These are phyloP conservation scores for Boletales sp. DNA, from an alignment of 768 basidiomycete genomes.

Conservation along the genomic window DNA sequence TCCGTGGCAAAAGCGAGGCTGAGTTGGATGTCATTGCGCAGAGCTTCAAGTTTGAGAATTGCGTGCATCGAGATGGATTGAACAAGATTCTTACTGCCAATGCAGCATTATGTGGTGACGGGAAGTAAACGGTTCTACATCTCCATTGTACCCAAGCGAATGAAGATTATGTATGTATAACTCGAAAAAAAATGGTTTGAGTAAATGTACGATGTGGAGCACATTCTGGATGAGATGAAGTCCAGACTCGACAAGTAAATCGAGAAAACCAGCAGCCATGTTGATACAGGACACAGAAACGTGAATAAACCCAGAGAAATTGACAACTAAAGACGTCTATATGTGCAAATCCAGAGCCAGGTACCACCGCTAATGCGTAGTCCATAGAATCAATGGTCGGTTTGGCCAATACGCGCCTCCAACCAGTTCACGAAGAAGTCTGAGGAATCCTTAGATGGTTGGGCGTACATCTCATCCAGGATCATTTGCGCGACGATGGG, in stretches of 20 bases:
- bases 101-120: conserved; percentile 19
- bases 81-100: conserved; percentile 51
- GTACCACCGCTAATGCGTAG: not conserved
- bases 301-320: not conserved
- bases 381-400: conserved; percentile 19
- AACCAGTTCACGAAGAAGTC: conserved; percentile 44
- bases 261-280: too few relatives aligned
- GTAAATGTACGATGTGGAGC: not conserved
- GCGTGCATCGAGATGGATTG: conserved; percentile 63
- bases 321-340: not conserved
- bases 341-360: not conserved
- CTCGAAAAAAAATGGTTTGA: too few relatives aligned
- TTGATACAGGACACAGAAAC: too few relatives aligned
- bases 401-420: conserved; percentile 24
- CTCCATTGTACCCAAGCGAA: not conserved
- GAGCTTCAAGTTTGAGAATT: conserved; percentile 70
- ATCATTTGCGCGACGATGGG: conserved; percentile 54
- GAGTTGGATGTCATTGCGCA: conserved; percentile 73
- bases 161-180: too few relatives aligned
- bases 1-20: conserved; percentile 50
- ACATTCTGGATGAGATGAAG: not conserved
- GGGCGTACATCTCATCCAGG: conserved; percentile 43
- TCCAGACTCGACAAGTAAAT: too few relatives aligned
- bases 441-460: conserved; percentile 29
- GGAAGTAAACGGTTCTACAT: not conserved